These are phyloP conservation scores for Austroboletus novae-zelandiae DNA, from an alignment of 1,284 basidiomycete species.

Conservation along the genomic window DNA sequence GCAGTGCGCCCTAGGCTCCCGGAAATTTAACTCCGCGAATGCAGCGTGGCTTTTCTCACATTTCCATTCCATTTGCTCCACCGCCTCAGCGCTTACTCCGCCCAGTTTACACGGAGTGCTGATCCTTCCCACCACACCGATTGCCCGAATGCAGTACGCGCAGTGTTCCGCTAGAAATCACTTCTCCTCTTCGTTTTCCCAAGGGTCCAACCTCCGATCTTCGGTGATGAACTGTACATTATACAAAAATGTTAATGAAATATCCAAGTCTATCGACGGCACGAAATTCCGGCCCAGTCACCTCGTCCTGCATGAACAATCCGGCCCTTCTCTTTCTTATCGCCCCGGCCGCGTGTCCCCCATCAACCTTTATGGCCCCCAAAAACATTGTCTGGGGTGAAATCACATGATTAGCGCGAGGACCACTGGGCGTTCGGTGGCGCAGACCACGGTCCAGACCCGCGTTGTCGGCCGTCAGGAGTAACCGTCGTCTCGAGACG, in stretches of 20 bases:
- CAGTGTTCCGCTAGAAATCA: no score
- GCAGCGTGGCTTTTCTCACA: conserved; percentile 18
- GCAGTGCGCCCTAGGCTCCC: neutral
- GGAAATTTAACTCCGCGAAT: conserved; percentile 33
- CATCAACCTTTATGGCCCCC: conserved; percentile 6
- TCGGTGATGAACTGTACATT: conserved; percentile 13
- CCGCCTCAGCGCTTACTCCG: neutral
- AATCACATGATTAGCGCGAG: conserved; percentile 13
- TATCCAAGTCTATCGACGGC: conserved; percentile 16
- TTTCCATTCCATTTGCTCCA: conserved; percentile 5
- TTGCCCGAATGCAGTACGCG: neutral
- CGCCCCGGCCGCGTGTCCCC: conserved; percentile 4
- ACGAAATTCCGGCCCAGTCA: conserved; percentile 3
- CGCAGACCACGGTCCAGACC: conserved; percentile 26
- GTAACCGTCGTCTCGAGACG: conserved; percentile 49
- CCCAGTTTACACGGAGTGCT: neutral
- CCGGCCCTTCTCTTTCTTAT: conserved; percentile 3
- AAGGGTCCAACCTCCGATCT: conserved; percentile 12
- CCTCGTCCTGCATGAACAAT: conserved; percentile 7
- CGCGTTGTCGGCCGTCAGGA: conserved; percentile 38
- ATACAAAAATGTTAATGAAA: conserved; percentile 17
- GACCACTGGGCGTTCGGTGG: conserved; percentile 18
- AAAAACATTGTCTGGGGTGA: conserved; percentile 17
- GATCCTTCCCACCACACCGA: neutral
- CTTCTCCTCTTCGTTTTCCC: neutral